Percentiles rank a stretch among this genome's conserved stretches.
phyloP scores from a whole-genome alignment of 257 asterid genomes.

The Leonotis leonurus region DNA sequence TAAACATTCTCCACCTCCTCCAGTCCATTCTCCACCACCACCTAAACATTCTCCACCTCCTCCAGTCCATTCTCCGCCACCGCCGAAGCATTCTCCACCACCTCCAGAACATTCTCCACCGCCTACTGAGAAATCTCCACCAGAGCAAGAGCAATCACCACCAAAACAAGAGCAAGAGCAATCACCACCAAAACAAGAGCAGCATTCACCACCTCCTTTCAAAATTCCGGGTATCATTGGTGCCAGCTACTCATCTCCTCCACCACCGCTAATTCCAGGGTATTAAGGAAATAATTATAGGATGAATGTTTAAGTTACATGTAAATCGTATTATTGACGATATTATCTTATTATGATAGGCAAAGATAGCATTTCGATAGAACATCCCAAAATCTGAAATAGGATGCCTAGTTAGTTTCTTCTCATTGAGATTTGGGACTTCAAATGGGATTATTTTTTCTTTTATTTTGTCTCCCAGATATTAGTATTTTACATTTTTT shows the following conservation, averaged over 20 bases:
- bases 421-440: no score
- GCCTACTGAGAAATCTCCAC: slow-evolving; percentile 5
- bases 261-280: slow-evolving; percentile 58
- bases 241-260: slow-evolving; percentile 37
- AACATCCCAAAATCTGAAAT: no score
- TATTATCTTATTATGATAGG: no score
- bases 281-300: slow-evolving; percentile 51
- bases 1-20: slow-evolving; percentile 4
- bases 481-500: no score
- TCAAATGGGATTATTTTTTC: no score
- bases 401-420: no score
- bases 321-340: no score
- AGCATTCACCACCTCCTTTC: slow-evolving; percentile 26
- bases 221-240: slow-evolving; percentile 29
- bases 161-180: no score
- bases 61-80: slow-evolving; percentile 15
- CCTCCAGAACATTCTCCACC: slow-evolving; percentile 14
- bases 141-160: slow-evolving; percentile 26
- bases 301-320: no score
- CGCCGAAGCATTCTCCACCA: slow-evolving; percentile 9
- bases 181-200: slow-evolving; percentile 18
- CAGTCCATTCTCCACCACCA: not conserved
- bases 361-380: no score
- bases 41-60: slow-evolving; percentile 8
- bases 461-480: no score